phyloP scores from a whole-genome alignment of 345 rosid species.

The Geranium brycei region DNA sequence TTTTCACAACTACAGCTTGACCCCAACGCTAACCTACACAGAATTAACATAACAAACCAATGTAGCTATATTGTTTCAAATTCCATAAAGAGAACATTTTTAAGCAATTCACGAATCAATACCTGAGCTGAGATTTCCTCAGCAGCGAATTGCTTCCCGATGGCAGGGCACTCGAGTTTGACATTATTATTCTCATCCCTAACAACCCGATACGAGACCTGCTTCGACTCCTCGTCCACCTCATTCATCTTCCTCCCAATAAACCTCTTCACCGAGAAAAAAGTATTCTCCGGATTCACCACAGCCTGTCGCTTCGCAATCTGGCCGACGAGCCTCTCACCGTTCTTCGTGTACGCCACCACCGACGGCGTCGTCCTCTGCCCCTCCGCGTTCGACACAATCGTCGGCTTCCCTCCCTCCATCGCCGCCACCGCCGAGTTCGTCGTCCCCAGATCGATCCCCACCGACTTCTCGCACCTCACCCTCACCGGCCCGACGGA shows the following conservation, averaged over 20 bases:
- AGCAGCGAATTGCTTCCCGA: conserved; percentile 84
- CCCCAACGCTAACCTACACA: too few species aligned
- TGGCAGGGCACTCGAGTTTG: conserved; percentile 91
- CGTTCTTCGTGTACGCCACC: conserved; percentile 80
- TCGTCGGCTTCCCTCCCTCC: conserved; percentile 99
- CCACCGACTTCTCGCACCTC: conserved; percentile 74
- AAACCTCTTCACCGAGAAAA: conserved; percentile 96
- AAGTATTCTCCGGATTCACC: conserved; percentile 96
- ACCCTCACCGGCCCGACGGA: conserved; percentile 1
- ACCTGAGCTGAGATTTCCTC: conserved; percentile 99
- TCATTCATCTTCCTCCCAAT: conserved; percentile 95
- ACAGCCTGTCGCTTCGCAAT: conserved; percentile 97
- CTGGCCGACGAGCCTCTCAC: conserved; percentile 90
- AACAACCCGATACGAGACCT: conserved; percentile 71
- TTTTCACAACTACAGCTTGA: too few species aligned
- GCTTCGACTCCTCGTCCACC: conserved; percentile 93
- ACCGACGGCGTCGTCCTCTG: conserved; percentile 97
- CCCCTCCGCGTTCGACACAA: conserved; percentile 90
- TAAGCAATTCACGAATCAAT: background rate
- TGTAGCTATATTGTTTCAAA: too few species aligned
- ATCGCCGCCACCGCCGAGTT: conserved; percentile 98
- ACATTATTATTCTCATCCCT: conserved; percentile 92
- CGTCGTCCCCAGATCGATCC: conserved; percentile 92
- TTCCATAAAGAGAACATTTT: too few species aligned
- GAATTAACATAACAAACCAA: too few species aligned